phyloP scores from a whole-genome alignment of 2,329 filamentous ascomycete species.

The Calonectria honghensis region DNA sequence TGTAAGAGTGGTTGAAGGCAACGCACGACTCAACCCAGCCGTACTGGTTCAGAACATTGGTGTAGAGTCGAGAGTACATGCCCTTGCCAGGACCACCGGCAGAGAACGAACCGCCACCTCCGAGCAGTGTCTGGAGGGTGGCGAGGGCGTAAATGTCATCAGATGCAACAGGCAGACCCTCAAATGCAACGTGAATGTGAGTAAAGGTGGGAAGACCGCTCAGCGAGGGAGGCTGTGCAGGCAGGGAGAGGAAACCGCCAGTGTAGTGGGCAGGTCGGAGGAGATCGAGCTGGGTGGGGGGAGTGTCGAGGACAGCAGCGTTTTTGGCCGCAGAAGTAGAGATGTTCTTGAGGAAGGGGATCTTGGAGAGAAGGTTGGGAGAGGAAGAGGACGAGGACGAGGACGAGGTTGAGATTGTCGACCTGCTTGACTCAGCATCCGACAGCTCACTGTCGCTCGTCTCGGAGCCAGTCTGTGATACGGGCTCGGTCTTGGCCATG shows the following conservation, averaged over 20 bases:
- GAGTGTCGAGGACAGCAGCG: slow-evolving; percentile 72
- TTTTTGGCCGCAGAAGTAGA: slow-evolving; percentile 82
- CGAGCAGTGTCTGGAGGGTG: slow-evolving; percentile 95
- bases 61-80: slow-evolving; percentile 99
- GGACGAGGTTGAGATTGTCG: slow-evolving; percentile 57
- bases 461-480: slow-evolving; percentile 76
- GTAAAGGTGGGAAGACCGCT: slow-evolving; percentile 84
- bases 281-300: slow-evolving; percentile 73
- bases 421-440: slow-evolving; percentile 58
- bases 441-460: slow-evolving; percentile 67
- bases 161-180: slow-evolving; percentile 92
- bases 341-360: slow-evolving; percentile 93
- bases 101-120: slow-evolving; percentile 96
- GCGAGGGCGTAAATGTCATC: slow-evolving; percentile 97
- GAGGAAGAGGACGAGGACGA: slow-evolving; percentile 59
- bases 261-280: slow-evolving; percentile 86
- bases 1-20: slow-evolving; percentile 98
- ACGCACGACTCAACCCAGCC: slow-evolving; percentile 98
- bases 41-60: slow-evolving; percentile 97
- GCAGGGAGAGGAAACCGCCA: slow-evolving; percentile 92
- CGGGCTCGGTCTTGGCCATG: slow-evolving; percentile 76
- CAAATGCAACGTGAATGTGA: slow-evolving; percentile 96
- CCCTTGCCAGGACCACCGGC: slow-evolving; percentile 98
- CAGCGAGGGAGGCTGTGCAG: slow-evolving; percentile 86
- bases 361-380: slow-evolving; percentile 84